Evolutionary conservation across 1,284 basidiomycete genomes (phyloP), one percentile per base, ranked within the genome.

Genomic region (Inonotus obliquus): DNA sequence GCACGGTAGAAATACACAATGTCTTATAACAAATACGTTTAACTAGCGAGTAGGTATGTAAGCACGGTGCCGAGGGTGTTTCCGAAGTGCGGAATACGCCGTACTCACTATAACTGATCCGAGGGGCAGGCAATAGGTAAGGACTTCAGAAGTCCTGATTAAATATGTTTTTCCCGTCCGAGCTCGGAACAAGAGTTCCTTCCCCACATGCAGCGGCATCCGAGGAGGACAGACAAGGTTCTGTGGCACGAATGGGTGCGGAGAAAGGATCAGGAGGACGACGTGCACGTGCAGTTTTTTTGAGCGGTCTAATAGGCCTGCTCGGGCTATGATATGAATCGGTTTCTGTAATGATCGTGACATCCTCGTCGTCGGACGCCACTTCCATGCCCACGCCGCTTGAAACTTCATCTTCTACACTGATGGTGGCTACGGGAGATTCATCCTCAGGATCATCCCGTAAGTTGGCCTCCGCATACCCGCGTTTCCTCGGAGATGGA

Each of bases 401-500:
- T 66, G 61, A 69, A 68, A 70, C 68, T 59, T 47, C 72, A 63
- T 63, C 65, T 65, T 66, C 61, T 63, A 58, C 52, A 55, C 57
- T 54, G 54, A 63, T 39, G 57, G 49, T 47, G 57, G 44, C 57
- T 44, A 53, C 53, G 65, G 44, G 29, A 29, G 32, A 29, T 25
- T 66, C 61, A 57, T 68, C 65, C 57, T 68, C 68, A 63, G 65
- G 25, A 10, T 54, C 54, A 21, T 54, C 49, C 41, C 58, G 66
- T 59, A 64, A 57, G 66, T 73, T 72, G 58, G 61, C 56, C 60
- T 69, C 63, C 17, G 63, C 59, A 51, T 66, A 68, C 66, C 73
- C 73, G 17, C 73, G 74, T 67, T 74, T 74, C 25, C 67, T 68
- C 35, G 72, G 72, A 60, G 73, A 76, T 1, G 72, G 65, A n/a